A percentile compares a stretch with the other conserved stretches of the same genome.
Conservation (phyloP, 768 basidiomycete species). For the Cubamyces sp. region DNA sequence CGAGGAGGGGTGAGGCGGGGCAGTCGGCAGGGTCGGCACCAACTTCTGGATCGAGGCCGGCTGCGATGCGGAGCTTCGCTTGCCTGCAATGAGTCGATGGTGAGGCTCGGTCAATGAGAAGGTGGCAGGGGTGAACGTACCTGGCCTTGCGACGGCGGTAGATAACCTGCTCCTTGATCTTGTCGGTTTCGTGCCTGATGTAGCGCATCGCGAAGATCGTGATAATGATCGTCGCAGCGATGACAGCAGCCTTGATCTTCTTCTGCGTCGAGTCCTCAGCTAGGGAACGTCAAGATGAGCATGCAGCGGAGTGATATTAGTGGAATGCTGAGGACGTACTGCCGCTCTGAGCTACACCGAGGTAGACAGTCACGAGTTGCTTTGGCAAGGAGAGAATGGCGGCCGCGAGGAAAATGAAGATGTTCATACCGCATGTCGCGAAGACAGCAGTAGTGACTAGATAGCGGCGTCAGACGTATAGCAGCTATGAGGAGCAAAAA, state of each 20-base stretch:
- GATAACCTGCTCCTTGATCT: constrained; percentile 63
- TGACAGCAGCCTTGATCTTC: constrained; percentile 66
- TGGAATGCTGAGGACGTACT: background rate
- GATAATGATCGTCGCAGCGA: constrained; percentile 69
- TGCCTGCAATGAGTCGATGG: constrained; percentile 2
- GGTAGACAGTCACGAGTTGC: constrained; percentile 88
- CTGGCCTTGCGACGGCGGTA: constrained; percentile 70
- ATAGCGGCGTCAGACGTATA: background rate
- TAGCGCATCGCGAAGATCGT: constrained; percentile 83
- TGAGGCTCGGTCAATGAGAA: background rate
- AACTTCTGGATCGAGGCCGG: constrained; percentile 7
- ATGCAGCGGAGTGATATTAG: background rate
- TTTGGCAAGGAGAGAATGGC: constrained; percentile 85
- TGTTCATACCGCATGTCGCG: constrained; percentile 84
- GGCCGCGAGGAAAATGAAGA: constrained; percentile 74
- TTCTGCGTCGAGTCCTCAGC: constrained; percentile 42
- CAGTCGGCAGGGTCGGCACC: background rate
- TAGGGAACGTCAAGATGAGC: constrained; percentile 21
- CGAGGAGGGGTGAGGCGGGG: background rate
- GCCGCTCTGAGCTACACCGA: constrained; percentile 69
- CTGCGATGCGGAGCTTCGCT: constrained; percentile 15
- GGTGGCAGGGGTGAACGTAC: constrained; percentile 37
- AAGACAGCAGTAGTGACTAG: constrained; percentile 86
- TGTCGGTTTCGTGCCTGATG: constrained; percentile 68
- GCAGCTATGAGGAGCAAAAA: background rate